Evolutionary conservation across 257 asterid genomes (phyloP).

Genomic region (Solanum bulbocastanum): DNA sequence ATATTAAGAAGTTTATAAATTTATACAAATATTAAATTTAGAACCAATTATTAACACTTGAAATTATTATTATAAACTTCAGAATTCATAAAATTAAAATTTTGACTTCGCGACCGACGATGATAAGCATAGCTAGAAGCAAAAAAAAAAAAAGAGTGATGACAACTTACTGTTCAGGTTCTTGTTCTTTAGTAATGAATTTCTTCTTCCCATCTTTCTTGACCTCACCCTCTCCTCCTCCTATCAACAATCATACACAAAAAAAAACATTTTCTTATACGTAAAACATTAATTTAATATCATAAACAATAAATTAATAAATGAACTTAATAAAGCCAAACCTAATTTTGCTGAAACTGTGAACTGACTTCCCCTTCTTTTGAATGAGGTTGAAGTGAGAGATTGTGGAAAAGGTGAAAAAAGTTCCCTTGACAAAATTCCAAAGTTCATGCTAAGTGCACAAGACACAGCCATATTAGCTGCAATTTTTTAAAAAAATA

Average conservation of each 20-base stretch:
- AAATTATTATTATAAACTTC: too few species aligned
- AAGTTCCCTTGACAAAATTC: slow-evolving; percentile 19
- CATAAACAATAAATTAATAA: not conserved
- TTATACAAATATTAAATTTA: not conserved
- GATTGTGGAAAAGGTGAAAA: slow-evolving; percentile 14
- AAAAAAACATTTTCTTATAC: not conserved
- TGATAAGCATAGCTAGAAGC: not conserved
- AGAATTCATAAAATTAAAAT: too few species aligned
- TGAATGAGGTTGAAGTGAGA: slow-evolving; percentile 6
- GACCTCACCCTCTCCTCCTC: slow-evolving; percentile 64
- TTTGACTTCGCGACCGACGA: not conserved
- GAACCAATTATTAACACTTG: not conserved
- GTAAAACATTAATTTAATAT: not conserved
- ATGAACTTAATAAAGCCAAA: not conserved
- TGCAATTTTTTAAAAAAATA: slow-evolving; percentile 23
- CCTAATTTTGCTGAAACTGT: slow-evolving; percentile 67
- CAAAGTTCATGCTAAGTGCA: slow-evolving; percentile 20
- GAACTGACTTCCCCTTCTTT: slow-evolving; percentile 21
- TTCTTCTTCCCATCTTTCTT: slow-evolving; percentile 69
- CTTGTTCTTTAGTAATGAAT: slow-evolving; percentile 87
- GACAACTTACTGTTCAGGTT: slow-evolving; percentile 68
- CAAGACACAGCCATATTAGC: slow-evolving; percentile 33
- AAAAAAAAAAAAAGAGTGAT: not conserved
- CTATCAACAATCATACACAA: slow-evolving; percentile 9
- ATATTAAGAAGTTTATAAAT: not conserved